A percentile compares a stretch with the other conserved stretches of the same genome.
phyloP scores from a whole-genome alignment of 371 early-diverging fungal genomes.

The Entomophthora muscae region DNA sequence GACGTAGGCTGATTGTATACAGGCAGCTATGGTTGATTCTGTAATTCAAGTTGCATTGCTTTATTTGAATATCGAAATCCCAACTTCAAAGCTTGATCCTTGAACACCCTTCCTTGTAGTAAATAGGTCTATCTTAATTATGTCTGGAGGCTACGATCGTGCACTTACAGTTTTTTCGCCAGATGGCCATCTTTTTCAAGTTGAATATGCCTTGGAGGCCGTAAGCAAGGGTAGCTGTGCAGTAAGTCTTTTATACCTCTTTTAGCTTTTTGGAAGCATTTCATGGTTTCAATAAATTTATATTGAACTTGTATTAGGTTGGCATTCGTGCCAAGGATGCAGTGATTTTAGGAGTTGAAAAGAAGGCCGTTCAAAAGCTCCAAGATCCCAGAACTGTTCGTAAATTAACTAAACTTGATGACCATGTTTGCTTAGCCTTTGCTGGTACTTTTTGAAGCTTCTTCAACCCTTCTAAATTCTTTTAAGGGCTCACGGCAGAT shows the following conservation, averaged over 20 bases:
- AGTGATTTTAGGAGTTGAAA: slow-evolving; percentile 94
- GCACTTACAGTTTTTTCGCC: slow-evolving; percentile 99
- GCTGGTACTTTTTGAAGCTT: slow-evolving; percentile 46
- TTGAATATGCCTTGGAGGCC: slow-evolving; percentile 99
- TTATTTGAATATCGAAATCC: no score
- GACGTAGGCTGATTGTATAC: no score
- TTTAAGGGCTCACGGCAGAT: slow-evolving; percentile 79
- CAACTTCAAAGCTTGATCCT: no score
- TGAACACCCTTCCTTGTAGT: no score
- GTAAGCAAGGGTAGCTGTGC: slow-evolving; percentile 96
- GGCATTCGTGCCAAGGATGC: slow-evolving; percentile 86
- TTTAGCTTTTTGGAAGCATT: neutral
- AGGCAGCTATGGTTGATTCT: no score
- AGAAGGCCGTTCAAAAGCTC: slow-evolving; percentile 87
- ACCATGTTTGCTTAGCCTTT: slow-evolving; percentile 91
- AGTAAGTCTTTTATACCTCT: slow-evolving; percentile 35
- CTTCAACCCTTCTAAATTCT: neutral
- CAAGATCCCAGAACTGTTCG: slow-evolving; percentile 94
- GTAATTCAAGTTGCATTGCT: no score
- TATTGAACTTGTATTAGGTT: slow-evolving; percentile 38
- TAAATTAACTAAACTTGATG: slow-evolving; percentile 92
- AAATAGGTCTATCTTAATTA: no score
- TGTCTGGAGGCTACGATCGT: slow-evolving; percentile 50
- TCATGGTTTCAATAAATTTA: neutral
- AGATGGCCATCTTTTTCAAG: slow-evolving; percentile 99